Conservation (phyloP, 495 filamentous ascomycete genomes). For the Podospora didyma region DNA sequence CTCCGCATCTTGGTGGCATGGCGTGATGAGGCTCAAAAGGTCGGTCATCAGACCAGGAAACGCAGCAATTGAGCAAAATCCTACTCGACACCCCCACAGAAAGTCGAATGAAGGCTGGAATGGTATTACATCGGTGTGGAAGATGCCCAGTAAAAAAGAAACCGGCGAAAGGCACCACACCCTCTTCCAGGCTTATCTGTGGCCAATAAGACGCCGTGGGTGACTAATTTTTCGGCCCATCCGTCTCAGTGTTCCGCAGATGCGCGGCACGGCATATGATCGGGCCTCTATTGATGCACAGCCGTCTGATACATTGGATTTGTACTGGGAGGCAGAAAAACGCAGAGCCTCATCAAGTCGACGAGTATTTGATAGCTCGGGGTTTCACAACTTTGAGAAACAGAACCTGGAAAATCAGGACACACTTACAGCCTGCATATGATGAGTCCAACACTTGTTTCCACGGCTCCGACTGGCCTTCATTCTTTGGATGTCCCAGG, state of each 20-base stretch:
- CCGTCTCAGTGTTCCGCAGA: background rate
- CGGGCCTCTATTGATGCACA: background rate
- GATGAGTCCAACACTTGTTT: constrained; percentile 1
- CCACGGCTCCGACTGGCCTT: background rate
- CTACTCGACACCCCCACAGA: background rate
- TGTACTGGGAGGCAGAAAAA: background rate
- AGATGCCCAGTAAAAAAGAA: background rate
- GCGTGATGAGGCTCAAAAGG: background rate
- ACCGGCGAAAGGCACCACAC: background rate
- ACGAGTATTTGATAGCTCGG: background rate
- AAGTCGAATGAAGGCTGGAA: background rate
- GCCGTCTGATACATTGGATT: background rate
- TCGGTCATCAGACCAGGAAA: background rate
- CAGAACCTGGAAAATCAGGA: too few relatives aligned
- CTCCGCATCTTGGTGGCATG: too few relatives aligned
- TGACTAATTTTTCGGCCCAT: background rate
- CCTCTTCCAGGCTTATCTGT: constrained; percentile 3
- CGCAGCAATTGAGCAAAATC: background rate
- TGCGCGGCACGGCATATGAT: background rate
- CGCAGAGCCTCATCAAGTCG: background rate
- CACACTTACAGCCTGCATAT: background rate
- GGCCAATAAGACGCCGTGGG: background rate
- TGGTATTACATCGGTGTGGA: background rate
- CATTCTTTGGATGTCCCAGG: background rate
- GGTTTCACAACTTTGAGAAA: too few relatives aligned